Conservation (phyloP, 148 eudicot species). For the Camellia lanceoleosa region DNA sequence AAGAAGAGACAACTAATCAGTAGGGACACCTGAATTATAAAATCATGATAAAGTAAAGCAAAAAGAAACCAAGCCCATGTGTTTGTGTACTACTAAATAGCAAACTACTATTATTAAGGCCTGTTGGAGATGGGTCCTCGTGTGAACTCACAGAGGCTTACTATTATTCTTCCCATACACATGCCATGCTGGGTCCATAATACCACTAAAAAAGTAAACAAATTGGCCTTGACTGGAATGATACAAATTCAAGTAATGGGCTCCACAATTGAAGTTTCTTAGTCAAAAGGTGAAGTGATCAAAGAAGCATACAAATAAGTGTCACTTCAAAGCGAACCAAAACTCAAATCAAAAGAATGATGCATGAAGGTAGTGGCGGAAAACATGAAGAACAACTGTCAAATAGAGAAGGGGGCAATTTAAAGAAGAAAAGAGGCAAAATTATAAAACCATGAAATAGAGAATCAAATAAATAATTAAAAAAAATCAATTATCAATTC, state of each 20-base stretch:
- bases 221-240: neutral
- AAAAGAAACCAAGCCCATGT: neutral
- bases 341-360: neutral
- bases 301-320: neutral
- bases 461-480: neutral
- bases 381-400: neutral
- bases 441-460: neutral
- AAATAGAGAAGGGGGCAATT: neutral
- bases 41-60: neutral
- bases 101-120: neutral
- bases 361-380: neutral
- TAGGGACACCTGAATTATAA: neutral
- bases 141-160: slow-evolving; percentile 1
- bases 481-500: neutral
- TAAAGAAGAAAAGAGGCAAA: neutral
- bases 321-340: neutral
- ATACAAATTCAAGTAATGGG: neutral
- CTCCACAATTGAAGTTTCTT: neutral
- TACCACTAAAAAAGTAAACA: neutral
- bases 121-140: neutral
- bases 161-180: neutral
- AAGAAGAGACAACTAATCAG: neutral
- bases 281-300: slow-evolving; percentile 9
- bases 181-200: neutral
- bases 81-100: neutral